These are phyloP conservation scores for Sonneratia caseolaris DNA, from an alignment of 345 rosid species.

Conservation along the genomic window DNA sequence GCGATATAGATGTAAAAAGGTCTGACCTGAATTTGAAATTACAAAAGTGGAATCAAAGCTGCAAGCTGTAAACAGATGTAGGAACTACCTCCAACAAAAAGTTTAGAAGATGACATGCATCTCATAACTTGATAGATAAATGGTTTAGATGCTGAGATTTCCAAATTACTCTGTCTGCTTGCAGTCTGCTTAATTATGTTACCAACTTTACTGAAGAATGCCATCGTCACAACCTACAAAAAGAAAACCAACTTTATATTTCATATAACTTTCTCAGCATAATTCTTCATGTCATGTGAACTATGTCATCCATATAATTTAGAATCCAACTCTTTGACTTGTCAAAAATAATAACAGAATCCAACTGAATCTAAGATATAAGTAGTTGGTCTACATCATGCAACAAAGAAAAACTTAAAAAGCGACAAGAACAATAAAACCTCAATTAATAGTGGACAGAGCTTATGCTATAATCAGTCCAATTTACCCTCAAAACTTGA, in stretches of 20 bases:
- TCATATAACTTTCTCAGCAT: no score
- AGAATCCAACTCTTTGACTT: no score
- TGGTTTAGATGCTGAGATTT: slow-evolving; percentile 40
- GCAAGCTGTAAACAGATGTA: not conserved
- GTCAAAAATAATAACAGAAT: no score
- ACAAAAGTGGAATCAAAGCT: not conserved
- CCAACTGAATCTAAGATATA: no score
- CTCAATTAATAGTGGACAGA: not conserved
- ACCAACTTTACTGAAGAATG: slow-evolving; percentile 71
- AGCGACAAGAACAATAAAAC: not conserved
- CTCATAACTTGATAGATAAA: slow-evolving; percentile 62
- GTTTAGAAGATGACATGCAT: slow-evolving; percentile 68
- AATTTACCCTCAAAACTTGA: not conserved
- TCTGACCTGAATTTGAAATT: not conserved
- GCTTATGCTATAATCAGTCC: not conserved
- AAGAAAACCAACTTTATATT: not conserved
- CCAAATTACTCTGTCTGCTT: slow-evolving; percentile 38
- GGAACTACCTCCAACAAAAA: slow-evolving; percentile 71
- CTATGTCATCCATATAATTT: not conserved
- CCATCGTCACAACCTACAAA: slow-evolving; percentile 43
- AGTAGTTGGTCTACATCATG: no score
- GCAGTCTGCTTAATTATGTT: slow-evolving; percentile 55
- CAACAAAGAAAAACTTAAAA: not conserved
- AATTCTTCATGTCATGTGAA: slow-evolving; percentile 23
- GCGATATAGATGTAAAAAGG: slow-evolving; percentile 11